These are phyloP conservation scores for Fusarium camptoceras DNA, from an alignment of 2,329 filamentous ascomycete genomes.

Conservation along the genomic window DNA sequence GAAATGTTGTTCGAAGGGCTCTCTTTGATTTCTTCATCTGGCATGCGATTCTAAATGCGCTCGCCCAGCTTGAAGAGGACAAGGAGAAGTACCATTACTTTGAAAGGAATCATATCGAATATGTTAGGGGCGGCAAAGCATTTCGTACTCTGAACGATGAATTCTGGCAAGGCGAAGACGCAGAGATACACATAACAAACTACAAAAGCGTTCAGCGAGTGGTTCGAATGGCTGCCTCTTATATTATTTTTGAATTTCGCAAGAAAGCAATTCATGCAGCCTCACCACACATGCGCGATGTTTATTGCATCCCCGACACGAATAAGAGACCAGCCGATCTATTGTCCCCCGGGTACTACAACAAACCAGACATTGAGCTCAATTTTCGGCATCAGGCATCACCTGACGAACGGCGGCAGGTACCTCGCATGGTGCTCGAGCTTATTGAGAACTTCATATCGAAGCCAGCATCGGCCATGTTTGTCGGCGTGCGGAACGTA, in stretches of 20 bases:
- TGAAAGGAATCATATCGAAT: not conserved
- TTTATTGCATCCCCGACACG: conserved; percentile 9
- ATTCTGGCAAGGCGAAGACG: not conserved
- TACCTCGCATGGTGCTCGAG: conserved; percentile 27
- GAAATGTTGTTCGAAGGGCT: conserved; percentile 29
- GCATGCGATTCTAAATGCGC: conserved; percentile 2
- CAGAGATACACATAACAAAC: not conserved
- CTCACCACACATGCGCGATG: conserved; percentile 30
- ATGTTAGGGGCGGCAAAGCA: not conserved
- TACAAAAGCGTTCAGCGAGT: not conserved
- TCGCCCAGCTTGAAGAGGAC: not conserved
- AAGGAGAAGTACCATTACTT: not conserved
- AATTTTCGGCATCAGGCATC: not conserved
- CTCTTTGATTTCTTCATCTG: conserved; percentile 42
- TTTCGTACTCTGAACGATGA: not conserved
- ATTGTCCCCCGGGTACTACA: conserved; percentile 3
- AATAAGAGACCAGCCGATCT: not conserved
- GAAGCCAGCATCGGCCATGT: conserved; percentile 8
- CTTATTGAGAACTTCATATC: conserved; percentile 43
- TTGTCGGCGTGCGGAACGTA: conserved; percentile 35
- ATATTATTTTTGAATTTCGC: conserved; percentile 40
- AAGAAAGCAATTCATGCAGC: conserved; percentile 41
- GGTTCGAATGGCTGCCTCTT: conserved; percentile 32
- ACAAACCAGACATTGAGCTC: not conserved
- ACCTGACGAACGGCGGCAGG: conserved; percentile 8